These are phyloP conservation scores for Botrytis squamosa DNA, from an alignment of 2,329 filamentous ascomycete species.

Conservation along the genomic window DNA sequence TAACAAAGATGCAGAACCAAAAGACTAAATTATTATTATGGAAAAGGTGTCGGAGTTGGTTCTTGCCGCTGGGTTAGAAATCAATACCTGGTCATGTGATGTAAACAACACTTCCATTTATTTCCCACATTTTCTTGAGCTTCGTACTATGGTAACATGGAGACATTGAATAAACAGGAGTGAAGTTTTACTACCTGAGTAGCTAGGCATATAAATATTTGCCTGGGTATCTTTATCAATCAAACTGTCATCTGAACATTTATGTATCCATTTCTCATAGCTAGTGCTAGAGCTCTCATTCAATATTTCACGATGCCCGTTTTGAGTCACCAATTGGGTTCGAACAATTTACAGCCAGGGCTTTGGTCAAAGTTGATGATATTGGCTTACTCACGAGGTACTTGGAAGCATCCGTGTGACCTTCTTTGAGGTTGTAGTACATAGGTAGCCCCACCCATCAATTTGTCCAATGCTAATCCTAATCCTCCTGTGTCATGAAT, in stretches of 20 bases:
- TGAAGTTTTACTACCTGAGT: not conserved
- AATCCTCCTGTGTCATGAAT: not conserved
- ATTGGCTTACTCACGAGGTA: not conserved
- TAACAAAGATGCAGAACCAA: slow-evolving; percentile 7
- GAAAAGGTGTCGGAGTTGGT: slow-evolving; percentile 3
- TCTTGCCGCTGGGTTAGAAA: slow-evolving; percentile 13
- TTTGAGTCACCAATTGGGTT: not conserved
- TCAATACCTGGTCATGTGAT: slow-evolving; percentile 9
- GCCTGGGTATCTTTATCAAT: not conserved
- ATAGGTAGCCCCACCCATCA: not conserved
- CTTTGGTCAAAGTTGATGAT: not conserved
- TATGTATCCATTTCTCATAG: not conserved
- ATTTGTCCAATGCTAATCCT: not conserved
- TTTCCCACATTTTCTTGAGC: not conserved
- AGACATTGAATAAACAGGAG: not conserved
- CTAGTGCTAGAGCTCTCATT: not conserved
- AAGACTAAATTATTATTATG: not conserved
- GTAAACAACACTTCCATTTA: not conserved
- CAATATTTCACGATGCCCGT: not conserved
- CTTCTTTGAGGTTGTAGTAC: not conserved
- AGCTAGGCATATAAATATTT: not conserved
- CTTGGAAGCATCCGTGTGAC: not conserved
- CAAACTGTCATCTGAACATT: no score
- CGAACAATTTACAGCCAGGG: not conserved
- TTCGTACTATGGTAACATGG: not conserved